phyloP scores from a whole-genome alignment of 768 basidiomycete genomes.

The Agrocybe chaxingu region DNA sequence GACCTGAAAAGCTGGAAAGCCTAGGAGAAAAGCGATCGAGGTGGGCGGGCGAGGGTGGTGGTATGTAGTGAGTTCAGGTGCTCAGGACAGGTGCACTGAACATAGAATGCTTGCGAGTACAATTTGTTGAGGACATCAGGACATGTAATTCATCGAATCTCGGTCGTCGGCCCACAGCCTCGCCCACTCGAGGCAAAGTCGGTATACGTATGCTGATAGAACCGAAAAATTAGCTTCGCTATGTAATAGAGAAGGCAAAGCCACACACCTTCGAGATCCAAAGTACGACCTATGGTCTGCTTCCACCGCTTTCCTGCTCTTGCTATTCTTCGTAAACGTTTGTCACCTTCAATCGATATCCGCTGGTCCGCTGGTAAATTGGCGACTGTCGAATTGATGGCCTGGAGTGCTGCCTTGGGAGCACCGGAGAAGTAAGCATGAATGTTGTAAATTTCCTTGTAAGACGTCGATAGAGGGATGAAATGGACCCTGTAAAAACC shows the following conservation, averaged over 20 bases:
- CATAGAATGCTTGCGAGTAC: background rate
- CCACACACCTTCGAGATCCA: conserved; percentile 88
- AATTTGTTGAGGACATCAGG: conserved; percentile 1
- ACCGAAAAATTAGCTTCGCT: background rate
- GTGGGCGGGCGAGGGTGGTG: too few species aligned
- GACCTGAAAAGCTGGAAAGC: too few species aligned
- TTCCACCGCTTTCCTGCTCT: conserved; percentile 94
- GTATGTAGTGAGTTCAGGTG: too few species aligned
- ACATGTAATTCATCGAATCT: conserved; percentile 54
- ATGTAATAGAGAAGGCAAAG: background rate
- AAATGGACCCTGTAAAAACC: conserved; percentile 74
- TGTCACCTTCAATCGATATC: conserved; percentile 58
- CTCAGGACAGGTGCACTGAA: background rate
- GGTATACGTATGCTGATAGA: conserved; percentile 73
- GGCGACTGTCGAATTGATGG: conserved; percentile 47
- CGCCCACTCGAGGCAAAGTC: conserved; percentile 87
- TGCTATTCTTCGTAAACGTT: conserved; percentile 76
- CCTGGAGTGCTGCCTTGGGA: conserved; percentile 51
- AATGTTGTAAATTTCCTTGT: conserved; percentile 92
- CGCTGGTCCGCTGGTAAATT: conserved; percentile 30
- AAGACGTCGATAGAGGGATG: conserved; percentile 85
- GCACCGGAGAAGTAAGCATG: conserved; percentile 92
- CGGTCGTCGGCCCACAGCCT: conserved; percentile 83
- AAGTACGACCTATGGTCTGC: conserved; percentile 70
- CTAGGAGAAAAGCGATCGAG: too few species aligned